Base-by-base conservation (phyloP, 2,329 filamentous ascomycete species). In the Colletotrichum aenigma region DNA sequence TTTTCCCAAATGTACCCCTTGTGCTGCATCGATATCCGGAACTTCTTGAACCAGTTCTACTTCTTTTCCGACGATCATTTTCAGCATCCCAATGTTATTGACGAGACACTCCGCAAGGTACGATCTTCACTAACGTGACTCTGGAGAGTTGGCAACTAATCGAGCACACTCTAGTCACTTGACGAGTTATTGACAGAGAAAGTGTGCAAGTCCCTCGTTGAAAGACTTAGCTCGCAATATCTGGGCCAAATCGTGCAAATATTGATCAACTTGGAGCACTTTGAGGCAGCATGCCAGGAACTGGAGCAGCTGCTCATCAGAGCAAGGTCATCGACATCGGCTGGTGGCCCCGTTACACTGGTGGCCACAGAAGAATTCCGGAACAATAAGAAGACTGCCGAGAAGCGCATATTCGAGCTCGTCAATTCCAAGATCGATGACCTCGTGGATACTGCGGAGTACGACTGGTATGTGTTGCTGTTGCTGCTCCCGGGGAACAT, bases 401-500 rank as follows among this genome's bases (percentile, higher is more conserved):
- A 98, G 82, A 98, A 98, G 86, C 94, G 97, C 38, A 98, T 99
- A 74, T 99, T 99, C 82, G 97, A 99, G 85, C 91, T 99, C 1
- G 97, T 99, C 77, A 98, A 99, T 86, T 97, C 95, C 73, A 99
- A 99, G 87, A 98, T 99, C 80, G 96, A 98, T 81, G 97, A 99
- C 82, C 90, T 99, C 13, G 94, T 99, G 70, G 96, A 98, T 80
- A 98, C 96, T 0, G 96, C 97, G 36, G 97, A 99, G 85, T 99
- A 99, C 82, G 95, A 98, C 83, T 99, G 97, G 94, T 93, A 85
- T 68, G 28, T 64, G n/a, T 21, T 36, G 24, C 24, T n/a, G 21
- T 43, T 64, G 5, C 36, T 13, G 18, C 58, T 18, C 58, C 12
- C 21, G 43, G 16, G 16, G 8, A 62, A 32, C 13, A 32, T 34